Conservation (phyloP, 2,329 filamentous ascomycete species). For the Aspergillus pseudoviridinutans region DNA sequence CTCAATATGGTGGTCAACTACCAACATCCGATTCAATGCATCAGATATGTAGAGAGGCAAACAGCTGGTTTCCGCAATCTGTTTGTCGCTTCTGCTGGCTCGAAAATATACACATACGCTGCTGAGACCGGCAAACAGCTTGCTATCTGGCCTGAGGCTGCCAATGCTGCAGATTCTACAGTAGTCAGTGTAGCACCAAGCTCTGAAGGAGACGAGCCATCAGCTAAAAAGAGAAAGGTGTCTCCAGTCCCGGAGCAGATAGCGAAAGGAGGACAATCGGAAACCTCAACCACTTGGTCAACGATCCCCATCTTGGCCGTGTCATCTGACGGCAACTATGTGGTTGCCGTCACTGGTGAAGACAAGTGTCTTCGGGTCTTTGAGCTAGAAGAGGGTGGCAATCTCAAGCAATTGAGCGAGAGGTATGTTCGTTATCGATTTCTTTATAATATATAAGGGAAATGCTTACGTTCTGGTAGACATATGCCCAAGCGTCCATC, state of each 20-base stretch:
- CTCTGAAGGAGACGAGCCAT: slow-evolving; percentile 31
- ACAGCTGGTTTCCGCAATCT: slow-evolving; percentile 37
- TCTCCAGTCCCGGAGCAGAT: slow-evolving; percentile 25
- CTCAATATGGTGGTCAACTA: slow-evolving; percentile 29
- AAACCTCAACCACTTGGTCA: slow-evolving; percentile 38
- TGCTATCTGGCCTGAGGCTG: slow-evolving; percentile 54
- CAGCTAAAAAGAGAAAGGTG: slow-evolving; percentile 44
- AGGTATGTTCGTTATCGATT: slow-evolving; percentile 50
- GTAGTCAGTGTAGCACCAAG: slow-evolving; percentile 20
- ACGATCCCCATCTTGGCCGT: slow-evolving; percentile 66
- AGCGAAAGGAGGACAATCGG: slow-evolving; percentile 11
- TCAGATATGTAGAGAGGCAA: slow-evolving; percentile 41
- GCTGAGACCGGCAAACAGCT: slow-evolving; percentile 56
- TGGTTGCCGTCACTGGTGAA: slow-evolving; percentile 78
- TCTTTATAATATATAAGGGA: not conserved
- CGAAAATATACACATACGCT: slow-evolving; percentile 65
- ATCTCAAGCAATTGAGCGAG: slow-evolving; percentile 64
- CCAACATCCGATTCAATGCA: slow-evolving; percentile 60
- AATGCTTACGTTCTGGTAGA: slow-evolving; percentile 43
- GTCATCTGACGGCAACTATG: slow-evolving; percentile 61
- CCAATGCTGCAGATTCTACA: slow-evolving; percentile 20
- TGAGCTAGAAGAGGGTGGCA: slow-evolving; percentile 58
- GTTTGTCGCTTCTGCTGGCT: slow-evolving; percentile 70
- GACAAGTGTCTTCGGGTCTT: slow-evolving; percentile 91
- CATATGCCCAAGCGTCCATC: slow-evolving; percentile 87